These are phyloP conservation scores for Aspergillus unguis DNA, from an alignment of 2,329 filamentous ascomycete species.

Conservation along the genomic window DNA sequence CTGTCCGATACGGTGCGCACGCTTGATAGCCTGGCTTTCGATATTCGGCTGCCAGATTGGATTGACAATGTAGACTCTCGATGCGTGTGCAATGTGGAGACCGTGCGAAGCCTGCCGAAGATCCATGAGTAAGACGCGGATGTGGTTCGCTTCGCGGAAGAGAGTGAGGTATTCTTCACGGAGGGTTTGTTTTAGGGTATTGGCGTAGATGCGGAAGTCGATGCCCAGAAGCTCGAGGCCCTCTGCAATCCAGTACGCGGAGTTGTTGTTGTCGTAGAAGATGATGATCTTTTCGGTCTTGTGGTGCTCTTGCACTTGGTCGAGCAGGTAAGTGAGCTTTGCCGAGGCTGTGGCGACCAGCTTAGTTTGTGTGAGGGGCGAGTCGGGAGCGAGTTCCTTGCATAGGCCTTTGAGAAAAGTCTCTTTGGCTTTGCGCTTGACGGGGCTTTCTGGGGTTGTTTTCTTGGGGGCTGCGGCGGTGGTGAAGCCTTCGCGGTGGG, in stretches of 20 bases:
- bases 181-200: slow-evolving; percentile 56
- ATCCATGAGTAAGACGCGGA: slow-evolving; percentile 85
- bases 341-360: slow-evolving; percentile 79
- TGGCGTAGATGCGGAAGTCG: slow-evolving; percentile 58
- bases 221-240: slow-evolving; percentile 69
- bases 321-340: slow-evolving; percentile 82
- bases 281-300: slow-evolving; percentile 78
- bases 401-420: slow-evolving; percentile 28
- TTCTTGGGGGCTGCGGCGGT: slow-evolving; percentile 14
- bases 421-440: slow-evolving; percentile 28
- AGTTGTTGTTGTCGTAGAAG: slow-evolving; percentile 87
- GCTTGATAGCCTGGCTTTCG: slow-evolving; percentile 87
- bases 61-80: slow-evolving; percentile 82
- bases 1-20: slow-evolving; percentile 84
- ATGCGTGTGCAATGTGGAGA: slow-evolving; percentile 78
- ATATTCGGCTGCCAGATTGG: slow-evolving; percentile 81
- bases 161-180: slow-evolving; percentile 72
- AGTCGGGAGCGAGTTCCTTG: slow-evolving; percentile 35
- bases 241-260: slow-evolving; percentile 80
- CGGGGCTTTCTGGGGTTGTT: slow-evolving; percentile 23
- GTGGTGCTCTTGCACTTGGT: slow-evolving; percentile 66
- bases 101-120: slow-evolving; percentile 86
- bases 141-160: slow-evolving; percentile 67
- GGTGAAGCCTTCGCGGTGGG: slow-evolving; percentile 16
- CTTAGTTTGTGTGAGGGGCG: slow-evolving; percentile 57